These are phyloP conservation scores for Stereocaulon alpinum DNA, from an alignment of 495 filamentous ascomycete genomes.

Conservation along the genomic window DNA sequence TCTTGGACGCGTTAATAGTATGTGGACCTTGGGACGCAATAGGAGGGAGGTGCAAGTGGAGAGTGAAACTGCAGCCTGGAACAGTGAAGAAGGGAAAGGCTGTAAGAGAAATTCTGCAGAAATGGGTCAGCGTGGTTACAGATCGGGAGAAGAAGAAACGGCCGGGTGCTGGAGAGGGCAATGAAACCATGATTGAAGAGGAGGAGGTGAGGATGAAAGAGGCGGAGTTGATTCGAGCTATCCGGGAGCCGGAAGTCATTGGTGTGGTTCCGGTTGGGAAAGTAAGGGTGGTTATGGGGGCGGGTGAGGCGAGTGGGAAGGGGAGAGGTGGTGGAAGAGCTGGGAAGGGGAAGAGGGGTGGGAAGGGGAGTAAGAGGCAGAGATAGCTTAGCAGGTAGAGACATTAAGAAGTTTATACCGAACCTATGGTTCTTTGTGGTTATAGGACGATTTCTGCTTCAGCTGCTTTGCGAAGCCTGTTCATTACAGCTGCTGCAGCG, in stretches of 20 bases:
- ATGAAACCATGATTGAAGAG: conserved; percentile 46
- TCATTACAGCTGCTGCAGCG: conserved; percentile 93
- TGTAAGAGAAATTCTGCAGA: conserved; percentile 71
- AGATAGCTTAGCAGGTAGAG: conserved; percentile 13
- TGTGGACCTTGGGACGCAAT: conserved; percentile 87
- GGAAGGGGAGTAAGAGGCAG: conserved; percentile 35
- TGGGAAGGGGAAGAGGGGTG: conserved; percentile 36
- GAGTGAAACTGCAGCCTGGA: conserved; percentile 86
- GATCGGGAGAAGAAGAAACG: conserved; percentile 33
- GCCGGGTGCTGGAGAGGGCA: conserved; percentile 34
- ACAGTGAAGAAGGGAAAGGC: conserved; percentile 89
- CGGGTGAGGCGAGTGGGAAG: conserved; percentile 40
- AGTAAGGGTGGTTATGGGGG: conserved; percentile 64
- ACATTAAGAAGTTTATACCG: not conserved
- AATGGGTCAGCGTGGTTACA: conserved; percentile 51
- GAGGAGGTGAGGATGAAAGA: conserved; percentile 77
- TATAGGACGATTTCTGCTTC: conserved; percentile 35
- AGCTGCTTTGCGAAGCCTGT: conserved; percentile 83
- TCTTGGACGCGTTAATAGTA: conserved; percentile 79
- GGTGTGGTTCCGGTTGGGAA: conserved; percentile 78
- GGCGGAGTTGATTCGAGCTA: conserved; percentile 65
- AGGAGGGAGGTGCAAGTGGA: conserved; percentile 64
- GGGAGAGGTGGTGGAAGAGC: conserved; percentile 36
- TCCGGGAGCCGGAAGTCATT: conserved; percentile 73
- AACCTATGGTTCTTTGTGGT: not conserved